phyloP scores from a whole-genome alignment of 2,329 filamentous ascomycete genomes.

The Didymella keratinophila region DNA sequence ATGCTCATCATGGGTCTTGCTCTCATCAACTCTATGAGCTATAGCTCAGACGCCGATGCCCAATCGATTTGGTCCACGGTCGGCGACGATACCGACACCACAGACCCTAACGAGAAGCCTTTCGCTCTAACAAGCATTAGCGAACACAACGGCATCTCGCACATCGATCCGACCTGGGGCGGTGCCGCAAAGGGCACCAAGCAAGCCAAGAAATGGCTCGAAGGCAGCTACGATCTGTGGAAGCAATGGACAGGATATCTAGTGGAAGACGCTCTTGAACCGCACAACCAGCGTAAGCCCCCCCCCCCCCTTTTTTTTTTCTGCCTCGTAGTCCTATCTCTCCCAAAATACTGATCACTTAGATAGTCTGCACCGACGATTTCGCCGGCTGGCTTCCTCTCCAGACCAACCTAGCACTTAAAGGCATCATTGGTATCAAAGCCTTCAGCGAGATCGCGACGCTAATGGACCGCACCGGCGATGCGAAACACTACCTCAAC shows the following conservation, averaged over 20 bases:
- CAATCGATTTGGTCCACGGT: constrained; percentile 66
- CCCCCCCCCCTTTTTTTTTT: no score
- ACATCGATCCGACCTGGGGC: constrained; percentile 70
- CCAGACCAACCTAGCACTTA: constrained; percentile 83
- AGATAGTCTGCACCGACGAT: constrained; percentile 81
- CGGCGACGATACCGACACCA: constrained; percentile 41
- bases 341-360: not conserved
- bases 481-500: constrained; percentile 67
- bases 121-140: constrained; percentile 62
- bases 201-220: constrained; percentile 70
- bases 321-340: not conserved
- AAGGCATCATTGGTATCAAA: constrained; percentile 82
- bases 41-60: constrained; percentile 63
- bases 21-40: constrained; percentile 75
- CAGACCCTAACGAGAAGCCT: constrained; percentile 42
- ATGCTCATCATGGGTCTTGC: constrained; percentile 86
- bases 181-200: constrained; percentile 62
- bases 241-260: constrained; percentile 82
- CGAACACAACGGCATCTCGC: constrained; percentile 59
- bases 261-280: constrained; percentile 76
- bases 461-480: constrained; percentile 64
- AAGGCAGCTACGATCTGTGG: constrained; percentile 73
- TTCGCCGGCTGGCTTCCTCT: constrained; percentile 81
- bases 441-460: constrained; percentile 77
- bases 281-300: constrained; percentile 70